Base-by-base conservation (phyloP, 106 monocot species). In the Alisma plantagoaquatica region DNA sequence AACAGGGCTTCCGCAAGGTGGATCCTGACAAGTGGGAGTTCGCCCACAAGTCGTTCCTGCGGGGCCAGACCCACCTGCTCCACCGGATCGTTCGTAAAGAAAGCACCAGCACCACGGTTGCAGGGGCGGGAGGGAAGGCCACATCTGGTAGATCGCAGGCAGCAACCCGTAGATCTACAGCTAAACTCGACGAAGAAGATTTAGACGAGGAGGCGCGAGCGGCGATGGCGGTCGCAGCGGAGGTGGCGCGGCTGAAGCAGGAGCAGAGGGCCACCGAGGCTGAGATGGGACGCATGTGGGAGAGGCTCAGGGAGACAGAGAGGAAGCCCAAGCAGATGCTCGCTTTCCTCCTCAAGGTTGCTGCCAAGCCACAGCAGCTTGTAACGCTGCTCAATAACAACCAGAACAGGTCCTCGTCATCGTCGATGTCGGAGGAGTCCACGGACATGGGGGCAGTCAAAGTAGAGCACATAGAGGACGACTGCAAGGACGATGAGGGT, bases 1-100 rank as follows among this genome's bases (percentile, higher is more conserved):
- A 64, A 31, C 60, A 84, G 84, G 84, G 84, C 17, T 88, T 88
- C 63, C 49, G 79, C 5, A 88, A 88, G 73, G 88, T 83, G 10
- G 79, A 88, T 56, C 72, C 78, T 10, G 79, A 83, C 47, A 56
- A 49, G 27, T 88, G 88, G 82, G 82, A 88, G 63, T 88, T 83
- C 33, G 82, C 88, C 1, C 79, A 88, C 66, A 47, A 65, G 17
- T 88, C 53, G 4, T 88, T 88, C 53, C 72, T 83, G 29, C 28
- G 75, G 0, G 88, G 88, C 1, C 82, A 83, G 56, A 67, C 67
- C 22, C 70, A 83, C 14, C 88, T 83, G 4, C 60, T 88, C 21
- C 61, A 62, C 5, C 60, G 22, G 3, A 68, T 88, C 41, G 68
- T 75, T 19, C 57, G 88, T 4, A 31, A 63, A 19, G 74, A 66